Percentiles rank a stretch among this genome's conserved stretches.
Evolutionary conservation across 1,284 basidiomycete species (phyloP).

Genomic region (Heliocybe sulcata): DNA sequence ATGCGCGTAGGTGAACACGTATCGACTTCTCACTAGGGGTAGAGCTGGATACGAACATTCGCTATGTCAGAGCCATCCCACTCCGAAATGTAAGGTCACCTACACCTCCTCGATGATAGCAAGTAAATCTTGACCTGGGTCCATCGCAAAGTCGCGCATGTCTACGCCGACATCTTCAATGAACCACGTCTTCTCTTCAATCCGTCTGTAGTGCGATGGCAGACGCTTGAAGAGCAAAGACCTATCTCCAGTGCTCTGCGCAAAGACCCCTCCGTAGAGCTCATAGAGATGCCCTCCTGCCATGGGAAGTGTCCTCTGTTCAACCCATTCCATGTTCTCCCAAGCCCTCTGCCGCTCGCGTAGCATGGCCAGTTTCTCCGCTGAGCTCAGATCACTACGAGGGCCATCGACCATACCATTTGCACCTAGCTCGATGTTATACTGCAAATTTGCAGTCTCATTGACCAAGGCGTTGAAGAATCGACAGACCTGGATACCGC

Average conservation of each 20-base stretch:
- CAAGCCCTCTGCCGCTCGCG: not conserved
- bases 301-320: conserved; percentile 30
- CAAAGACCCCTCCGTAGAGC: conserved; percentile 53
- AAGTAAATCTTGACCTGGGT: conserved; percentile 54
- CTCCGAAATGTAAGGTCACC: conserved; percentile 13
- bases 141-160: conserved; percentile 55
- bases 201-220: conserved; percentile 38
- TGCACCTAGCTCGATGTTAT: not conserved
- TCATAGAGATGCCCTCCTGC: conserved; percentile 34
- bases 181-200: conserved; percentile 40
- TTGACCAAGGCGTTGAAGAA: not conserved
- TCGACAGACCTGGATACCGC: not conserved
- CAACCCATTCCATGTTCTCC: conserved; percentile 21
- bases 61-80: not conserved
- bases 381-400: not conserved
- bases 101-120: conserved; percentile 35
- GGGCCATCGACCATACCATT: not conserved
- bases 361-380: not conserved
- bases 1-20: conserved; percentile 36
- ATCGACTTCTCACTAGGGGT: conserved; percentile 9
- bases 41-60: not conserved
- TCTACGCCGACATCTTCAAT: conserved; percentile 28
- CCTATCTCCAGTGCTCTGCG: conserved; percentile 26
- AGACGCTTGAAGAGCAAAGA: conserved; percentile 39
- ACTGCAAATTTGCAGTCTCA: not conserved